A percentile compares a stretch with the other conserved stretches of the same genome.
These are phyloP conservation scores for Breynia disticha DNA, from an alignment of 441 rosid genomes.

Conservation along the genomic window DNA sequence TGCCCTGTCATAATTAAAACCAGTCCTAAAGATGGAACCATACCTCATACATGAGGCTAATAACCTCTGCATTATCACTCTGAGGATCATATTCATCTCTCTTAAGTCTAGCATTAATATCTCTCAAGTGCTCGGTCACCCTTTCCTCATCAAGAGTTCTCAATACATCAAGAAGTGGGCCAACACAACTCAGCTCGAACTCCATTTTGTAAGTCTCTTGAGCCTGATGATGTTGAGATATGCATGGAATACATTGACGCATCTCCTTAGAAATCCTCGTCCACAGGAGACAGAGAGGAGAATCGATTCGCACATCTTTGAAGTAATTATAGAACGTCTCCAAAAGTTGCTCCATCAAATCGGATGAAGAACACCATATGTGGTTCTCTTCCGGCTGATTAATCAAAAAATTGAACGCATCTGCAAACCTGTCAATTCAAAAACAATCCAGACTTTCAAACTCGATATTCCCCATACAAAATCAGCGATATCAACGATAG, in stretches of 20 bases:
- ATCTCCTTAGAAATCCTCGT: slow-evolving; percentile 70
- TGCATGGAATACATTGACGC: slow-evolving; percentile 69
- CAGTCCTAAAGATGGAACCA: slow-evolving; percentile 3
- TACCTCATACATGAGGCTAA: slow-evolving; percentile 97
- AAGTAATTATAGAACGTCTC: slow-evolving; percentile 88
- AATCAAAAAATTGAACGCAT: slow-evolving; percentile 68
- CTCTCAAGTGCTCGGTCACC: slow-evolving; percentile 64
- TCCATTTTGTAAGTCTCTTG: slow-evolving; percentile 64
- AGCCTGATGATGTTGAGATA: slow-evolving; percentile 93
- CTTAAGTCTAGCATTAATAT: slow-evolving; percentile 51
- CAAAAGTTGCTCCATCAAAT: slow-evolving; percentile 80
- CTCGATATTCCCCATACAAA: background rate
- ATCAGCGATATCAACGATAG: background rate
- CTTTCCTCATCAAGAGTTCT: slow-evolving; percentile 82
- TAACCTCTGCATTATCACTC: slow-evolving; percentile 62
- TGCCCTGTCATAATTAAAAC: background rate
- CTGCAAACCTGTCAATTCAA: slow-evolving; percentile 57
- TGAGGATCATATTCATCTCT: slow-evolving; percentile 55
- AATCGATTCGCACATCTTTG: slow-evolving; percentile 56
- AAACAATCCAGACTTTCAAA: slow-evolving; percentile 1
- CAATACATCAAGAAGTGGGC: slow-evolving; percentile 74
- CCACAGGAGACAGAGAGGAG: slow-evolving; percentile 81
- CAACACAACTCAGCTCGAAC: slow-evolving; percentile 64
- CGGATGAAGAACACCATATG: slow-evolving; percentile 80
- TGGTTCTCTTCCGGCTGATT: slow-evolving; percentile 61